Evolutionary conservation across 495 filamentous ascomycete species (phyloP), one percentile per base, ranked within the genome.

Genomic region (Evernia prunastri): DNA sequence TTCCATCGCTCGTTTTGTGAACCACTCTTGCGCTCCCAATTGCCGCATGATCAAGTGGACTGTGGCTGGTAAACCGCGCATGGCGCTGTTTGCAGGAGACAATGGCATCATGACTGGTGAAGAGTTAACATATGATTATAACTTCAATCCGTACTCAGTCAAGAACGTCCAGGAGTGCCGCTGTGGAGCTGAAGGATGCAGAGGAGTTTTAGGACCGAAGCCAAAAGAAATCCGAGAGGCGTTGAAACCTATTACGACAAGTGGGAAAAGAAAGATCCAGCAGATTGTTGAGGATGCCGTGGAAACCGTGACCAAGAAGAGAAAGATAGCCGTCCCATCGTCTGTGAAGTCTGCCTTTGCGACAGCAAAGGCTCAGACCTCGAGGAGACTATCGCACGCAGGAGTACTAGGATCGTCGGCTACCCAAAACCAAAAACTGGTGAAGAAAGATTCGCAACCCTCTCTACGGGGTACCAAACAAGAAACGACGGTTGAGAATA

Each of bases 41-140:
- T 97, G 93, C 74, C 82, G 87, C 35, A 97, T 98, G 89, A 87
- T 92, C 60, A 97, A 96, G 76, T 96, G 91, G 91, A 93, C 91
- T 58, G 94, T 98, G n/a, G 85, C 85, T 39, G 91, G 91, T 23
- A 91, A 95, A 69, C 95, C 94, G 53, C 87, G 94, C 58, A 97
- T 98, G 92, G 94, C 92, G 29, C 83, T 98, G 2, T 98, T 98
- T 73, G 95, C 94, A 35, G 92, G 93, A 13, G 90, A 96, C 65
- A 77, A 80, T 13, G 91, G 89, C 3, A 89, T 98, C 72, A 89
- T 88, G 81, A 96, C 91, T 31, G 94, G 94, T 43, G 91, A 97
- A 58, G 94, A 98, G 72, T 78, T 98, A 65, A 97, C 92, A n/a
- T 98, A 98, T 74, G 94, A 98, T 80, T 98, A 98, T 81, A 98